Evolutionary conservation across 768 basidiomycete genomes (phyloP).

Genomic region (Suillus plorans): DNA sequence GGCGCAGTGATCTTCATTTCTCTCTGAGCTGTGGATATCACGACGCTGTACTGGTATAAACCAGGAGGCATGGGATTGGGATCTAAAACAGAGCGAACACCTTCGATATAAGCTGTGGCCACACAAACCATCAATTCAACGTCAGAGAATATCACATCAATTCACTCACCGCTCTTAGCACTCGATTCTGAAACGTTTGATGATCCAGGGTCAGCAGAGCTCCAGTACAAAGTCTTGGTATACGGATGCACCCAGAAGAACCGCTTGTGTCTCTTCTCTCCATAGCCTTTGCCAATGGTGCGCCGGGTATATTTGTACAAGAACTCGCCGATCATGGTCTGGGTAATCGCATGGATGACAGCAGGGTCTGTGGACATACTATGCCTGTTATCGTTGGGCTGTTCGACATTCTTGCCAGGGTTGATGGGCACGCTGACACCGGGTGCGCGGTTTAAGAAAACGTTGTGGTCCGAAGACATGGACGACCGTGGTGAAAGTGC

Average conservation of each 20-base stretch:
- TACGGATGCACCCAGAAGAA: constrained; percentile 99
- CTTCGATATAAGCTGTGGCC: constrained; percentile 83
- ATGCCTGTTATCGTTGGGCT: constrained; percentile 21
- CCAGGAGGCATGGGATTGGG: constrained; percentile 96
- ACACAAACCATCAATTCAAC: constrained; percentile 6
- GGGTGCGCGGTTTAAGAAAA: constrained; percentile 42
- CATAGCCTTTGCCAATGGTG: constrained; percentile 86
- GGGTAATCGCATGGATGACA: constrained; percentile 95
- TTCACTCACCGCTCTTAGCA: constrained; percentile 89
- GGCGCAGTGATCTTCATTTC: constrained; percentile 99
- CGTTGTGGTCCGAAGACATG: constrained; percentile 74
- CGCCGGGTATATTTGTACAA: constrained; percentile 95
- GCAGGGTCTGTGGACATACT: constrained; percentile 76
- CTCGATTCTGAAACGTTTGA: constrained; percentile 86
- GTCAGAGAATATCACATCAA: constrained; percentile 7
- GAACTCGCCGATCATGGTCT: constrained; percentile 99
- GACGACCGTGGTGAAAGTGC: constrained; percentile 76
- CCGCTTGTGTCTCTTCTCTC: constrained; percentile 85
- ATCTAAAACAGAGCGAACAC: constrained; percentile 88
- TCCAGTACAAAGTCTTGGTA: constrained; percentile 97
- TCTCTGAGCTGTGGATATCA: constrained; percentile 88
- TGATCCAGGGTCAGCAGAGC: constrained; percentile 89
- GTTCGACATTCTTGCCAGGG: constrained; percentile 37
- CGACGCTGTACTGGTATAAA: constrained; percentile 86
- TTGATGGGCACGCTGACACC: constrained; percentile 38